Evolutionary conservation across 495 filamentous ascomycete genomes (phyloP).

Genomic region (Xylaria venustula): DNA sequence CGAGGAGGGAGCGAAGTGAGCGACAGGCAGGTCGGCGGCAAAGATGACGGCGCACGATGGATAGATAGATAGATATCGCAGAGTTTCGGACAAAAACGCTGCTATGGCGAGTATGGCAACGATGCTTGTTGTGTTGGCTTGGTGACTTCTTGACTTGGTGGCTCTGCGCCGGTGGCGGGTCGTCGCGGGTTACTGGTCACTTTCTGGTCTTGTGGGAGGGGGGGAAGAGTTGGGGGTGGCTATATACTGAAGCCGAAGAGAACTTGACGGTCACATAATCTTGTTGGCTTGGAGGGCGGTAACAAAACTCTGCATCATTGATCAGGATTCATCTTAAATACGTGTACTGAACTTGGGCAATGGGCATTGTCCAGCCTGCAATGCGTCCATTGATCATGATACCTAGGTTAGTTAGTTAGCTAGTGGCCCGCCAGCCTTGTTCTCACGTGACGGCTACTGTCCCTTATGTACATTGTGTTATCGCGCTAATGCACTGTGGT

Average conservation of each 20-base stretch:
- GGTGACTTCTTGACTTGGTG: too few relatives aligned
- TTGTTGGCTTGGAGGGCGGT: too few relatives aligned
- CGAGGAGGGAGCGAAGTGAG: not conserved
- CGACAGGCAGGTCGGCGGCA: not conserved
- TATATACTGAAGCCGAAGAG: slow-evolving; percentile 1
- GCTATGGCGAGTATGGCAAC: not conserved
- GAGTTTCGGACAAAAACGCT: not conserved
- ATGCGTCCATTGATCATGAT: too few relatives aligned
- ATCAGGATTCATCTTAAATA: too few relatives aligned
- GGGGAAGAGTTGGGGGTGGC: not conserved
- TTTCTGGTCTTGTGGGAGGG: not conserved
- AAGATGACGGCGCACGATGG: not conserved
- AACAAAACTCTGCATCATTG: too few relatives aligned
- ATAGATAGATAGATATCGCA: not conserved
- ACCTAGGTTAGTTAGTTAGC: too few relatives aligned
- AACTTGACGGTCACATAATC: too few relatives aligned
- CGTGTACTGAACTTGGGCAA: too few relatives aligned
- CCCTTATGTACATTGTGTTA: not conserved
- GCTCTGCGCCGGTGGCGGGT: slow-evolving; percentile 1
- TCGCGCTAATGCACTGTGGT: not conserved
- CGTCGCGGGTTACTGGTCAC: not conserved
- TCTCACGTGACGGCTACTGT: not conserved
- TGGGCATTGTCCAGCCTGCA: too few relatives aligned
- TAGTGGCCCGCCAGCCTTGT: not conserved
- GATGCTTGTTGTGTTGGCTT: not conserved